These are phyloP conservation scores for Mercurialis annua DNA, from an alignment of 345 rosid genomes.

Conservation along the genomic window DNA sequence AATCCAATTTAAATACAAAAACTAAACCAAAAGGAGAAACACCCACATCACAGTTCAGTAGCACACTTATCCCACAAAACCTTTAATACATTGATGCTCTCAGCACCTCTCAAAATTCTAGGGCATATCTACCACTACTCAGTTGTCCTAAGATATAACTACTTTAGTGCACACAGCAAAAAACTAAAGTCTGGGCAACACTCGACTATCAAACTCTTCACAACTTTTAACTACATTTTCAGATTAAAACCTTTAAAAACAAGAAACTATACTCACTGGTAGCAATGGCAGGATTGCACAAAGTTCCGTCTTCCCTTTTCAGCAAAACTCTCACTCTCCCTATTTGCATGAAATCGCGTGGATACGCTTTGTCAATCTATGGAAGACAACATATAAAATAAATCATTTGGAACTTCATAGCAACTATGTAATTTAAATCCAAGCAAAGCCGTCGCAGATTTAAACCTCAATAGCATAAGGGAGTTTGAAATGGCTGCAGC, in stretches of 20 bases:
- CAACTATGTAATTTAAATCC: background rate
- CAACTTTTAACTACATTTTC: too few species aligned
- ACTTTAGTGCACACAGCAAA: background rate
- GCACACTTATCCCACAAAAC: background rate
- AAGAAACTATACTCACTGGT: conserved; percentile 49
- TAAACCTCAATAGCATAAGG: conserved; percentile 71
- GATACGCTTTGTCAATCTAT: conserved; percentile 86
- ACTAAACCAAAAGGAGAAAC: background rate
- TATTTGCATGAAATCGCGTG: conserved; percentile 90
- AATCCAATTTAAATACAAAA: background rate
- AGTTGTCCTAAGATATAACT: background rate
- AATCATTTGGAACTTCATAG: too few species aligned
- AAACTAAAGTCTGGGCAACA: background rate
- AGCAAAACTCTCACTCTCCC: conserved; percentile 84
- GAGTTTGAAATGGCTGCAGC: conserved; percentile 71
- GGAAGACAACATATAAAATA: background rate
- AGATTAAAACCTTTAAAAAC: background rate
- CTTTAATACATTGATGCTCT: background rate
- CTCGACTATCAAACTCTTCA: too few species aligned
- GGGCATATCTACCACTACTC: background rate
- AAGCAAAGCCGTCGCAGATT: background rate
- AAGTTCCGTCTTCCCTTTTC: conserved; percentile 81
- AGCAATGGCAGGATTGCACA: conserved; percentile 67
- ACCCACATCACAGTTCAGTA: background rate
- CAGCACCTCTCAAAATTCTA: background rate